Conservation (phyloP, 345 rosid species). For the Syzygium oleosum region DNA sequence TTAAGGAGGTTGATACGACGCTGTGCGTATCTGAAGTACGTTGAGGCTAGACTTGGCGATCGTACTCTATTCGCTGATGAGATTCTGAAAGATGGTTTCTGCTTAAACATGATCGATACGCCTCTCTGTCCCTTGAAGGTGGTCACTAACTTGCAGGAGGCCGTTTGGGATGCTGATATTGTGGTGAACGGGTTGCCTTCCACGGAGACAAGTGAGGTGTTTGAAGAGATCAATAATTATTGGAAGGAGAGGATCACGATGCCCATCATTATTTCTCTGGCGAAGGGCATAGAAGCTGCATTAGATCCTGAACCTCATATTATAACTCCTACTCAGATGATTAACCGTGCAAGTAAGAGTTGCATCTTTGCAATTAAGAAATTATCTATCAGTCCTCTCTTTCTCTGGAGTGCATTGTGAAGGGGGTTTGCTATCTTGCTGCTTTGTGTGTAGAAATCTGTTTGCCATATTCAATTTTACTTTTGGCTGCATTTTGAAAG, state of each 20-base stretch:
- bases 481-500: neutral
- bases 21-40: conserved; percentile 75
- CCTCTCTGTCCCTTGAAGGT: conserved; percentile 79
- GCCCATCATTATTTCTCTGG: conserved; percentile 62
- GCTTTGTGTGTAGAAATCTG: neutral
- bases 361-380: neutral
- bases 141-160: conserved; percentile 76
- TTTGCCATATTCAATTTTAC: neutral
- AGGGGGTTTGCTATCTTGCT: neutral
- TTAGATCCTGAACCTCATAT: conserved; percentile 59
- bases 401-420: neutral
- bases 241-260: conserved; percentile 70
- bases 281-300: conserved; percentile 85
- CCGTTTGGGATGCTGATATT: conserved; percentile 80
- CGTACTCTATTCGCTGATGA: conserved; percentile 67
- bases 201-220: conserved; percentile 54
- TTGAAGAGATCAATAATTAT: conserved; percentile 54
- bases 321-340: conserved; percentile 76
- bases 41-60: conserved; percentile 73
- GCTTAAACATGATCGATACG: conserved; percentile 77
- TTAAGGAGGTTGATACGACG: conserved; percentile 68
- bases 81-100: conserved; percentile 78
- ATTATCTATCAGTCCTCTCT: neutral
- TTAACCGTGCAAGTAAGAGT: conserved; percentile 53
- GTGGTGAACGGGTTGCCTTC: conserved; percentile 78